These are phyloP conservation scores for Cucurbita pepo DNA, from an alignment of 306 rosid species.

Conservation along the genomic window DNA sequence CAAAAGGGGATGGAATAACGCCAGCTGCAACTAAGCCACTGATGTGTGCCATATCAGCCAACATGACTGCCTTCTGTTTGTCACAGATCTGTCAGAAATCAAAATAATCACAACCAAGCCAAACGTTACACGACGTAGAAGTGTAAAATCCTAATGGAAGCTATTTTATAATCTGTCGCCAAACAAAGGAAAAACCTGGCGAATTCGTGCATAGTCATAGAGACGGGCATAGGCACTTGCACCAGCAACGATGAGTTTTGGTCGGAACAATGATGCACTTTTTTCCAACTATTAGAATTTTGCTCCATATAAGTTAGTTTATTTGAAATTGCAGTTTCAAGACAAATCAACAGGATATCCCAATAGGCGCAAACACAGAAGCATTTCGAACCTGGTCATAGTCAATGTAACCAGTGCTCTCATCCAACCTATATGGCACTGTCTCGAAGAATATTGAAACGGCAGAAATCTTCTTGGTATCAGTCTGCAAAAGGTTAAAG, in stretches of 20 bases:
- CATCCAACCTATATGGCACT: conserved; percentile 81
- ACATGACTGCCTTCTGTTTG: conserved; percentile 32
- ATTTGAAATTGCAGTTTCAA: neutral
- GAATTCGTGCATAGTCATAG: conserved; percentile 29
- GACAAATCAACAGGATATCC: neutral
- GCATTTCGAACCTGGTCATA: conserved; percentile 57
- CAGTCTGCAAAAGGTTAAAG: conserved; percentile 38
- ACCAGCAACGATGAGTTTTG: conserved; percentile 36
- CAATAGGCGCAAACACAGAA: neutral
- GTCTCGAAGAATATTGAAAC: conserved; percentile 75
- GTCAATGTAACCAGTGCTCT: conserved; percentile 81
- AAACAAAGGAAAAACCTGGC: conserved; percentile 17
- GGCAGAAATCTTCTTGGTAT: conserved; percentile 85
- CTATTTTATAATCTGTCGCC: neutral
- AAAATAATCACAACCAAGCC: neutral
- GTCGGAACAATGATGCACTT: conserved; percentile 29
- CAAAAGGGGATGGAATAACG: conserved; percentile 38
- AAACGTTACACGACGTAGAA: neutral
- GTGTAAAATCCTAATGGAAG: neutral
- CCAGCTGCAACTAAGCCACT: conserved; percentile 37
- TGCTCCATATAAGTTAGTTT: neutral
- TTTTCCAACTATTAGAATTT: conserved; percentile 22
- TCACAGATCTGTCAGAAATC: conserved; percentile 22
- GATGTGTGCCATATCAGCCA: conserved; percentile 41
- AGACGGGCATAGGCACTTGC: conserved; percentile 40